A percentile compares a stretch with the other conserved stretches of the same genome.
phyloP scores from a whole-genome alignment of 78 protist genomes.

The slime mould (Dictyostelium discoideum) region DNA sequence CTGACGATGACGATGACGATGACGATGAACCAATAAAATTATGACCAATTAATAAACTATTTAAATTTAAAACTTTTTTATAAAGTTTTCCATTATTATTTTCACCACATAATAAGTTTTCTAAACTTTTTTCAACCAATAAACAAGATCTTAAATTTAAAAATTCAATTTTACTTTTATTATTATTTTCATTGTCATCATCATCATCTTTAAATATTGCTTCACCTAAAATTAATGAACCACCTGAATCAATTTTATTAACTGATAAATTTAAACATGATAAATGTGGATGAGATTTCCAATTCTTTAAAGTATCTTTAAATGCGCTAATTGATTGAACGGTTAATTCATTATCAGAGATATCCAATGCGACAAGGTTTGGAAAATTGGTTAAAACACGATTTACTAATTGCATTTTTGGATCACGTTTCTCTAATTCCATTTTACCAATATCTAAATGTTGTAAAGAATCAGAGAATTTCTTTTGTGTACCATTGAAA shows the following conservation, averaged over 20 bases:
- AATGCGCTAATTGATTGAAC: background rate
- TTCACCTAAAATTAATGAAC: background rate
- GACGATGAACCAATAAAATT: background rate
- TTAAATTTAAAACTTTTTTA: background rate
- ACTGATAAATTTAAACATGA: background rate
- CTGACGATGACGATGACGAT: too few relatives aligned
- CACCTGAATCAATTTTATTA: background rate
- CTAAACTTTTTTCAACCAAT: background rate
- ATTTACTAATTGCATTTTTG: background rate
- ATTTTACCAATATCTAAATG: slow-evolving; percentile 19
- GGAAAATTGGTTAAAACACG: background rate
- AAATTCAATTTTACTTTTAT: background rate
- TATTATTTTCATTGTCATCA: background rate
- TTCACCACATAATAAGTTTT: background rate
- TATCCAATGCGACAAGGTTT: background rate
- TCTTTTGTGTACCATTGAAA: background rate
- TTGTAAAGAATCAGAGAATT: background rate
- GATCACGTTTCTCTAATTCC: background rate
- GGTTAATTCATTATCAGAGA: background rate
- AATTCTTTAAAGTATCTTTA: background rate
- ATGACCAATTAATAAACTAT: slow-evolving; percentile 15
- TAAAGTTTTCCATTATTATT: background rate
- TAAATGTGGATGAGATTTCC: background rate
- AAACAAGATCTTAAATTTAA: background rate
- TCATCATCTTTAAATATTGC: background rate